Evolutionary conservation across 257 asterid species (phyloP).

Genomic region (Galeopsis tetrahit): DNA sequence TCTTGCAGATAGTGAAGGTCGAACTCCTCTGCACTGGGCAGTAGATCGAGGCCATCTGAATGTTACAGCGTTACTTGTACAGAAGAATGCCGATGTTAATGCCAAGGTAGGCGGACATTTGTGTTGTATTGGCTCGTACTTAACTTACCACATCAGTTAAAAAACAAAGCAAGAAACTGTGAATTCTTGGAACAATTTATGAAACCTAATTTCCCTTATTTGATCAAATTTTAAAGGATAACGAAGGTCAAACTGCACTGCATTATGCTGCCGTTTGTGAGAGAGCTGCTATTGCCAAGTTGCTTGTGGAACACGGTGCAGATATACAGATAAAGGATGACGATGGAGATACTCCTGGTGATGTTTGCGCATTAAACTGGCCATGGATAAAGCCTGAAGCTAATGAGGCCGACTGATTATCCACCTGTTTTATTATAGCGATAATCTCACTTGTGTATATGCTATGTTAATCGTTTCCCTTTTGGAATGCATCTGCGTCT

Average conservation of each 20-base stretch:
- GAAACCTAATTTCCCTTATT: not conserved
- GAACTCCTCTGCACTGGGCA: constrained; percentile 4
- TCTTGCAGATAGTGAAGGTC: not conserved
- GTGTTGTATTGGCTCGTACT: not conserved
- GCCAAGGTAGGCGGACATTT: constrained; percentile 49
- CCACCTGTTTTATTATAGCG: not conserved
- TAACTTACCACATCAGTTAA: not conserved
- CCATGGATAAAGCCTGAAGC: not conserved
- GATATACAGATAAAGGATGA: not conserved
- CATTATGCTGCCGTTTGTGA: not conserved
- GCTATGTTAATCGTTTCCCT: not conserved
- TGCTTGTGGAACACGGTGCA: constrained; percentile 1
- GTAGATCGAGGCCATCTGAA: constrained; percentile 29
- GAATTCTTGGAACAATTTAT: not conserved
- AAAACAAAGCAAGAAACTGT: not conserved
- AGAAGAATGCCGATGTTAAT: constrained; percentile 50
- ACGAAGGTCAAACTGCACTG: not conserved
- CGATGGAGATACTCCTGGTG: not conserved
- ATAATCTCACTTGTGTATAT: not conserved
- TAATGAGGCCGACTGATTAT: not conserved
- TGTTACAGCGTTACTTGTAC: constrained; percentile 45
- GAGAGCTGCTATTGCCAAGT: constrained; percentile 5
- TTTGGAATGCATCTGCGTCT: too few species aligned
- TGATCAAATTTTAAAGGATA: not conserved
- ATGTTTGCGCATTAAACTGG: not conserved